phyloP scores from a whole-genome alignment of 192 early-diverging fungal genomes.

The Podila minutissima region DNA sequence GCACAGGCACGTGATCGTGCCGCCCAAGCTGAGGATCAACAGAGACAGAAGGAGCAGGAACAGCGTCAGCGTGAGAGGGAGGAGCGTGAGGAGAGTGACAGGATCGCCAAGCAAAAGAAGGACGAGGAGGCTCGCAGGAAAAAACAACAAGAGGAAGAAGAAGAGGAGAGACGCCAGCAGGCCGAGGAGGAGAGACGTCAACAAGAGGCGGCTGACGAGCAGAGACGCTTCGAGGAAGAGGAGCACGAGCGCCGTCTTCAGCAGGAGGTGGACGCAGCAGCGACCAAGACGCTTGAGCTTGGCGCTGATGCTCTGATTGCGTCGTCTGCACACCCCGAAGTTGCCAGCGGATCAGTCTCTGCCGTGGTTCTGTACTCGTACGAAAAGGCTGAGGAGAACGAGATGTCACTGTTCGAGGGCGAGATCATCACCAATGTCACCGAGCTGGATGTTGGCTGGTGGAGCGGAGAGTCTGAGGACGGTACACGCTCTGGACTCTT shows the following conservation, averaged over 20 bases:
- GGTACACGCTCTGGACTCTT: constrained; percentile 83
- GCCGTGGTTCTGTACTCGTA: constrained; percentile 84
- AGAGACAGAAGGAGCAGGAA: constrained; percentile 26
- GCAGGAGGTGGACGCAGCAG: constrained; percentile 8
- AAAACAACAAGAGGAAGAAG: constrained; percentile 40
- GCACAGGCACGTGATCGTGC: constrained; percentile 29
- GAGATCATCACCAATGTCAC: constrained; percentile 84
- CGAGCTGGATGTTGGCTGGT: constrained; percentile 92
- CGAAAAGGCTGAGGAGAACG: constrained; percentile 83
- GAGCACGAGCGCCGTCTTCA: constrained; percentile 12
- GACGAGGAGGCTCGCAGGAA: constrained; percentile 20
- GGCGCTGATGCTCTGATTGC: constrained; percentile 22
- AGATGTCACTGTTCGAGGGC: constrained; percentile 85
- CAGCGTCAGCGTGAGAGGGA: constrained; percentile 49
- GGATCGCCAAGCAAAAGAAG: constrained; percentile 15
- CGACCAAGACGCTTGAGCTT: constrained; percentile 13
- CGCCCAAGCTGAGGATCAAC: constrained; percentile 25
- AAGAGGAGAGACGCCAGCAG: constrained; percentile 28
- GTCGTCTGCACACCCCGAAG: constrained; percentile 21
- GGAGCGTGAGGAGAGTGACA: constrained; percentile 19
- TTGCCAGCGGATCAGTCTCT: constrained; percentile 35
- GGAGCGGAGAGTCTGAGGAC: constrained; percentile 84
- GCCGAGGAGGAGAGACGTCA: constrained; percentile 51
- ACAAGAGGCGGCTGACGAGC: constrained; percentile 27
- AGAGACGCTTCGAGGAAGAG: constrained; percentile 25